Conservation (phyloP, 352 stramenopile species). For the Achlya hypogyna region DNA sequence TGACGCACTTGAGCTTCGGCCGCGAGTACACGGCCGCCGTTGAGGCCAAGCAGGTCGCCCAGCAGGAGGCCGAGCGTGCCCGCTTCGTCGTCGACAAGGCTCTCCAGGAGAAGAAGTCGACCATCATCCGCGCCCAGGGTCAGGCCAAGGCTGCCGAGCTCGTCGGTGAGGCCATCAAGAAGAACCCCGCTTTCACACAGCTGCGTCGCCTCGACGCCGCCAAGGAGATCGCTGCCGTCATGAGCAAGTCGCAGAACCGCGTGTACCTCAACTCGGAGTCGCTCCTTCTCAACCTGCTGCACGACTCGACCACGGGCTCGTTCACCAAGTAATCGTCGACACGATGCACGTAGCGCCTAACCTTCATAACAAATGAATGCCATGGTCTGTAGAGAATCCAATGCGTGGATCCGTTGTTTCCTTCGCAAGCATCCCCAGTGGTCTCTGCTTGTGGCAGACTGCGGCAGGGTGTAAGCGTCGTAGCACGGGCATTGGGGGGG, state of each 20-base stretch:
- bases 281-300: conserved; percentile 94
- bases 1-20: conserved; percentile 98
- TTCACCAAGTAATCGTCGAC: background rate
- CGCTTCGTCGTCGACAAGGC: conserved; percentile 98
- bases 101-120: conserved; percentile 98
- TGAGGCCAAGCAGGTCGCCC: conserved; percentile 99
- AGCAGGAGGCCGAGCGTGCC: conserved; percentile 98
- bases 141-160: conserved; percentile 98
- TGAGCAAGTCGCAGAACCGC: conserved; percentile 93
- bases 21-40: conserved; percentile 98
- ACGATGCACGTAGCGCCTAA: background rate
- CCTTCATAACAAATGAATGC: too few relatives aligned
- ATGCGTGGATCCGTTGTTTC: too few relatives aligned
- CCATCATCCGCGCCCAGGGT: conserved; percentile 95
- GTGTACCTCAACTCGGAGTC: conserved; percentile 98
- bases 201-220: conserved; percentile 97
- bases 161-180: conserved; percentile 98
- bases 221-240: conserved; percentile 97
- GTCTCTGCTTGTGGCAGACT: too few relatives aligned
- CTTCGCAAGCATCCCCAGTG: too few relatives aligned
- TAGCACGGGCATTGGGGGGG: too few relatives aligned
- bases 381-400: too few relatives aligned
- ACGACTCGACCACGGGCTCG: conserved; percentile 33
- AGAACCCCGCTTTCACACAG: conserved; percentile 99
- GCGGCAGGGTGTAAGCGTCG: too few relatives aligned